These are phyloP conservation scores for Gentiana macrophylla DNA, from an alignment of 257 asterid genomes.

Conservation along the genomic window DNA sequence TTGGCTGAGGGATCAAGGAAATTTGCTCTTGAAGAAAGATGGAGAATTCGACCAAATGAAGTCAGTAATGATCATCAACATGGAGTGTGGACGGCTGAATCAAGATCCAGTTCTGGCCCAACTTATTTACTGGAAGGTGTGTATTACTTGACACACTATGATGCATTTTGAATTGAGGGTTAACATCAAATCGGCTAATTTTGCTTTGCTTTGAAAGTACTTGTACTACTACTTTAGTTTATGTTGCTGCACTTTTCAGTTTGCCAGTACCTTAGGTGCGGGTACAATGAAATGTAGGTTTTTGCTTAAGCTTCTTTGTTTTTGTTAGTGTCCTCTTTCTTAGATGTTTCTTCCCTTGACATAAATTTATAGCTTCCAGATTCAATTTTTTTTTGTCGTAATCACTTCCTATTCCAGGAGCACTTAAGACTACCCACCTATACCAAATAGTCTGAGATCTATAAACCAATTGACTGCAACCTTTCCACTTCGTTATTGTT, in stretches of 20 bases:
- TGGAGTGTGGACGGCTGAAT: constrained; percentile 31
- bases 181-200: background rate
- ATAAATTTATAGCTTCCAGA: too few species aligned
- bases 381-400: too few species aligned
- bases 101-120: constrained; percentile 29
- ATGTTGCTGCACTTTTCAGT: background rate
- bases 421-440: too few species aligned
- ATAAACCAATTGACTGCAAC: too few species aligned
- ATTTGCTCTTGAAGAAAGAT: constrained; percentile 30
- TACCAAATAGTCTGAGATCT: too few species aligned
- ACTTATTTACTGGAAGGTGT: constrained; percentile 30
- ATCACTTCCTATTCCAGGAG: too few species aligned
- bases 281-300: background rate
- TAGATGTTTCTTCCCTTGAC: too few species aligned
- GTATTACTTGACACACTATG: constrained; percentile 3
- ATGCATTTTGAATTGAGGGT: background rate
- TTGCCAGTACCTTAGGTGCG: background rate
- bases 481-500: too few species aligned
- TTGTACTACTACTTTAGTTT: background rate
- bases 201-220: background rate
- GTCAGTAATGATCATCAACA: constrained; percentile 27
- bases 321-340: too few species aligned
- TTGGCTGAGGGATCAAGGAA: constrained; percentile 26
- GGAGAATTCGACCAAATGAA: constrained; percentile 29
- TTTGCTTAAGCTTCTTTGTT: background rate